Evolutionary conservation across 2,329 filamentous ascomycete genomes (phyloP).

Genomic region (Penicillium janthinellum): DNA sequence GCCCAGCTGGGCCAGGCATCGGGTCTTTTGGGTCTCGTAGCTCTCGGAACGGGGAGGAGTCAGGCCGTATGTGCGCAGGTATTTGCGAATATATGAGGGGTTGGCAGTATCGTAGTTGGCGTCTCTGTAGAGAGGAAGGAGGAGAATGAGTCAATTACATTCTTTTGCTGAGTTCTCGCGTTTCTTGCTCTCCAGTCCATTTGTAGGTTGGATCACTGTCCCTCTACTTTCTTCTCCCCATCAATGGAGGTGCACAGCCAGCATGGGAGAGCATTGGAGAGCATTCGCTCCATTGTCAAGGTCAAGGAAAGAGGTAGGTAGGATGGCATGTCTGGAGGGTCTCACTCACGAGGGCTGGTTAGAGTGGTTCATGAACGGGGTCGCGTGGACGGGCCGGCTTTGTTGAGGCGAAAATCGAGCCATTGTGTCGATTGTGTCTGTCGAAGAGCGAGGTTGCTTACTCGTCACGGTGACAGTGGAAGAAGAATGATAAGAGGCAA

Average conservation of each 20-base stretch:
- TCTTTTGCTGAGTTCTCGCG: not conserved
- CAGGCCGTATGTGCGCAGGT: conserved; percentile 54
- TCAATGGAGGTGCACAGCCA: not conserved
- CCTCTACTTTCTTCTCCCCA: not conserved
- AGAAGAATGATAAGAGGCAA: conserved; percentile 23
- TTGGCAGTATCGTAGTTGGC: conserved; percentile 54
- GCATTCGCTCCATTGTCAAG: not conserved
- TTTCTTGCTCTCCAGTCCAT: too few relatives aligned
- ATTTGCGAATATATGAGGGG: conserved; percentile 53
- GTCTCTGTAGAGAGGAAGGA: conserved; percentile 32
- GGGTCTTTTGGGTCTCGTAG: conserved; percentile 52
- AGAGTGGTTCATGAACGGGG: conserved; percentile 36
- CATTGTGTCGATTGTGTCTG: conserved; percentile 38
- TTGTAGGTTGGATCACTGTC: too few relatives aligned
- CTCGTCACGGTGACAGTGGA: conserved; percentile 20
- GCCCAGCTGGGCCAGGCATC: conserved; percentile 52
- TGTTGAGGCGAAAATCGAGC: conserved; percentile 40
- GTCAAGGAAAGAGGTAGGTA: not conserved
- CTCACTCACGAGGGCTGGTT: conserved; percentile 34
- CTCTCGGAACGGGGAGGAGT: conserved; percentile 52
- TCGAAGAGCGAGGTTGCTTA: conserved; percentile 28
- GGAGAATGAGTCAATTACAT: not conserved
- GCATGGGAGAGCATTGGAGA: not conserved
- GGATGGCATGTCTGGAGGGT: not conserved
- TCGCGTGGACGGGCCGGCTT: conserved; percentile 41